Percentiles rank a stretch among this genome's conserved stretches.
phyloP scores from a whole-genome alignment of 169 alveolate genomes.

The Eimeria praecox region DNA sequence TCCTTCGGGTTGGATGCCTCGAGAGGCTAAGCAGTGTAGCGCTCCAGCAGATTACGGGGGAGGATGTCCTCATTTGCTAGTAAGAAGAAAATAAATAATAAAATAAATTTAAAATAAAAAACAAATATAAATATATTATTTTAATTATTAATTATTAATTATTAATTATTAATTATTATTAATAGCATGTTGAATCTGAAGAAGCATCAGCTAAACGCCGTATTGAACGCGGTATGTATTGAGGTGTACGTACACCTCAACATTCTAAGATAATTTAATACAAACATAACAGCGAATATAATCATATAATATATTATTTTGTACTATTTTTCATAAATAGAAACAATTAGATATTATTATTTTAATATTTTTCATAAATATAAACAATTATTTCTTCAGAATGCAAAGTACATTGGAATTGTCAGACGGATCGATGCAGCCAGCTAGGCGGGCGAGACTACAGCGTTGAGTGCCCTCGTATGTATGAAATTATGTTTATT shows the following conservation, averaged over 20 bases:
- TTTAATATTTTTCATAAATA: background rate
- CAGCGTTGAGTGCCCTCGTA: slow-evolving; percentile 61
- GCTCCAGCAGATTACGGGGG: slow-evolving; percentile 59
- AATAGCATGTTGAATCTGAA: too few relatives aligned
- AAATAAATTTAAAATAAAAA: too few relatives aligned
- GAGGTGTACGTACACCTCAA: background rate
- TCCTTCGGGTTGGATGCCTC: slow-evolving; percentile 67
- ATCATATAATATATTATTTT: too few relatives aligned
- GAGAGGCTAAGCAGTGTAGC: slow-evolving; percentile 6
- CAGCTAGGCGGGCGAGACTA: slow-evolving; percentile 62
- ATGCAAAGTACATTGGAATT: slow-evolving; percentile 66
- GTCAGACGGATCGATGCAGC: slow-evolving; percentile 48
- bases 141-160: too few relatives aligned
- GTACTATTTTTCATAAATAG: background rate
- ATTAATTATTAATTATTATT: too few relatives aligned
- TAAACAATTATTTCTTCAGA: too few relatives aligned
- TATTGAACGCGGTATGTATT: background rate
- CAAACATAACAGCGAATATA: too few relatives aligned
- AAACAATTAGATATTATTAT: too few relatives aligned
- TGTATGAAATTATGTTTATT: background rate
- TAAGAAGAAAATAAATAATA: background rate
- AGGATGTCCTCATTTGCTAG: slow-evolving; percentile 73
- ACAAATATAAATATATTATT: too few relatives aligned
- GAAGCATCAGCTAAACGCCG: background rate
- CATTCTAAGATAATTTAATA: background rate